Base-by-base conservation (phyloP, 192 early-diverging fungal species). In the Polychytrium aggregatum region DNA sequence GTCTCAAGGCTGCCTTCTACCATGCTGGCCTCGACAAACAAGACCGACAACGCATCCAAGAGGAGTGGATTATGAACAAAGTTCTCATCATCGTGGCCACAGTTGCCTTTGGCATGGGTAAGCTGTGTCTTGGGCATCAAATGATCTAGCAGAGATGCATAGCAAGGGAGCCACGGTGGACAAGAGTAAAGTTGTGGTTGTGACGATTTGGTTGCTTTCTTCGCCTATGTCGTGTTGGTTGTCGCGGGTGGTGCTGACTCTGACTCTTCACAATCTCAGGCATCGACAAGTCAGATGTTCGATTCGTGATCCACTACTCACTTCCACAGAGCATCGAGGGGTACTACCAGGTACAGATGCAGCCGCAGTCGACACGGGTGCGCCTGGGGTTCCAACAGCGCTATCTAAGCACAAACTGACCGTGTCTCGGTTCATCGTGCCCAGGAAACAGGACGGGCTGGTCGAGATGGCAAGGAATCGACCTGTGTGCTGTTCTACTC, bases 41-140 rank as follows among this genome's bases (percentile, higher is more conserved):
- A 37, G 90, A 96, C 36, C 72, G 90, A 10, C 43, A 64, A 21
- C 57, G 68, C 1, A 76, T 90, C 16, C 95, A 98, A 63, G 57
- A 76, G 41, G 77, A 74, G 21, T 98, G 95, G 95, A 86, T 84
- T 47, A 54, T 43, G 7, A 84, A 83, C 33, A 50, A 64, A 17
- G 50, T 84, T 0, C 66, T 86, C 38, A 77, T 98, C 27, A 92
- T 98, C 60, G 86, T 92, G 0, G 95, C 92, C 0, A 98, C 95
- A 0, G 74, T 97, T 20, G 95, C 95, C 0, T 98, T 98, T 69
- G 92, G 95, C 8, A 92, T 98, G 92, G 94, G 90, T 62, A 28
- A 17, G 63, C 20, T 29, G 14, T n/a, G 29, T n/a, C n/a, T n/a
- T n/a, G n/a, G n/a, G n/a, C n/a, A n/a, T n/a, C n/a, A n/a, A n/a